Evolutionary conservation across 2,329 filamentous ascomycete species (phyloP).

Genomic region (Leptographium wingfieldii): DNA sequence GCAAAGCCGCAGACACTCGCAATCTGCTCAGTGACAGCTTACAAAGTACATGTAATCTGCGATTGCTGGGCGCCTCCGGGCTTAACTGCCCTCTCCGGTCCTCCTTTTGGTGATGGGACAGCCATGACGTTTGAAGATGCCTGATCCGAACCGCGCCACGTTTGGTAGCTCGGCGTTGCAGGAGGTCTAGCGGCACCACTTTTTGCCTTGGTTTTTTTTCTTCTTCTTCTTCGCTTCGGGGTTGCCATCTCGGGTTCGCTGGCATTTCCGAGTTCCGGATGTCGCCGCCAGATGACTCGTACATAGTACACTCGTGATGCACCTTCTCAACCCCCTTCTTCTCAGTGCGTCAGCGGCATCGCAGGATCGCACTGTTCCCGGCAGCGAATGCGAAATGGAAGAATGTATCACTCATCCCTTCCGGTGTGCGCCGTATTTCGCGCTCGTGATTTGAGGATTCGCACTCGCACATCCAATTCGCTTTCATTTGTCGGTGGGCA

Average conservation of each 20-base stretch:
- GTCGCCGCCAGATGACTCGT: background rate
- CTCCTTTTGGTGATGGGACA: background rate
- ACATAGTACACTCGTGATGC: background rate
- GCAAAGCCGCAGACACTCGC: background rate
- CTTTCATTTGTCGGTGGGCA: background rate
- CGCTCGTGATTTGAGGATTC: background rate
- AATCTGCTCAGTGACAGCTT: background rate
- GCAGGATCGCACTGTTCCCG: background rate
- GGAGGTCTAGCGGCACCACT: background rate
- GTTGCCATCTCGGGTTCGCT: background rate
- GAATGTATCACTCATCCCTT: background rate
- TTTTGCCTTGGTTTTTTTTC: background rate
- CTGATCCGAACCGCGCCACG: constrained; percentile 1
- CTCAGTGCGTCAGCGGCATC: background rate
- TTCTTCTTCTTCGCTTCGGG: background rate
- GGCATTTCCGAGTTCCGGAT: background rate
- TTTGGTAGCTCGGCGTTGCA: background rate
- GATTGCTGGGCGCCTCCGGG: background rate
- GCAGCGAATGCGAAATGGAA: background rate
- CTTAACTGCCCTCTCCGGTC: background rate
- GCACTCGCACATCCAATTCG: background rate
- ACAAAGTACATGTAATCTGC: too few relatives aligned
- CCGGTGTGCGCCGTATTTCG: background rate
- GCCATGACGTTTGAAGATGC: background rate
- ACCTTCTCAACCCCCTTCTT: background rate